Base-by-base conservation (phyloP, 306 rosid genomes). In the Acacia acuminata region DNA sequence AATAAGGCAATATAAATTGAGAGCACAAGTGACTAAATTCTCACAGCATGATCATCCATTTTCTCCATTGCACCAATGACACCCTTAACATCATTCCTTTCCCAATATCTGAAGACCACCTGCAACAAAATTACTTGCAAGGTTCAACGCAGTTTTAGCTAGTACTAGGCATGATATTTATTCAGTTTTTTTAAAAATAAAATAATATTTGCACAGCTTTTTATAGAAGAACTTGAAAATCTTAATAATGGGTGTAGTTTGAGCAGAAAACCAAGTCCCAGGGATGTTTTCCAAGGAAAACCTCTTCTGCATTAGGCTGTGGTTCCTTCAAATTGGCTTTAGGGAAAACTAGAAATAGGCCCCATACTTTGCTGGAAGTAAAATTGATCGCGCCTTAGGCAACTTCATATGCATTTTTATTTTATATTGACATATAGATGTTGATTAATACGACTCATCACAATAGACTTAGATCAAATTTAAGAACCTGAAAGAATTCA, bases 1-100 rank as follows among this genome's bases (percentile, higher is more conserved):
- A 56, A 55, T 25, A 48, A 50, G 74, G 36, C 13, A 25, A 81
- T 44, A 68, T 5, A 12, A n/a, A 61, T 60, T 25, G 34, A 53
- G 72, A 75, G 73, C 77, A 48, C 64, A 76, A 79, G 75, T 45
- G 65, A 73, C 66, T 75, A 79, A 40, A 78, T 83, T 84, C 97
- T 92, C 82, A 96, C 99, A 76, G 97, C 91, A 78, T 92, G 90
- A 84, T 96, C 99, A 66, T 90, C 91, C 96, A 96, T 96, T 91
- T 96, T 94, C 73, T 85, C 94, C 97, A 96, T 88, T 40, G 92
- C 94, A 80, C 88, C 88, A 77, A 96, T 85, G 45, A 89, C 98
- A 65, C 92, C 99, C 82, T 92, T 96, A 70, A 96, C 88, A 85
- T 94, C 99, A 85, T 87, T 86, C 80, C 99, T 91, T 87, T 94